Percentiles rank a stretch among this genome's conserved stretches.
These are phyloP conservation scores for Aureobasidium namibiae DNA, from an alignment of 2,329 filamentous ascomycete genomes.

Conservation along the genomic window DNA sequence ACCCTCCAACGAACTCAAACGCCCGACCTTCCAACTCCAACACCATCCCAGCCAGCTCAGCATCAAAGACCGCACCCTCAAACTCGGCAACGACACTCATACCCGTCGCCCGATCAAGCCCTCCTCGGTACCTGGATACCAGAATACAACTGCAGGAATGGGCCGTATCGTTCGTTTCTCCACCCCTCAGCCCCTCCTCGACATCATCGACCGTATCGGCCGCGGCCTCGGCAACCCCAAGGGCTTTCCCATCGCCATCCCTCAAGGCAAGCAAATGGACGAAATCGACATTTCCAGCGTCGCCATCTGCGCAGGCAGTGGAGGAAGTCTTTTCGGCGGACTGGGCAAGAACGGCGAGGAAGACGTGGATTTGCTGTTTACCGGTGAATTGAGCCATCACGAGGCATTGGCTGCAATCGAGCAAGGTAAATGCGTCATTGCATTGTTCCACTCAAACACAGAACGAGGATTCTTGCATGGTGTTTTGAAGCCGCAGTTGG, in stretches of 20 bases:
- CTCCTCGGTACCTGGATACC: conserved; percentile 31
- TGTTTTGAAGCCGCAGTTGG: conserved; percentile 60
- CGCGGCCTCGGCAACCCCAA: conserved; percentile 58
- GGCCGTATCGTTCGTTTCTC: conserved; percentile 52
- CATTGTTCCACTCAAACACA: conserved; percentile 87
- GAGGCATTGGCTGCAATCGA: conserved; percentile 82
- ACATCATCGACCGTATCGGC: conserved; percentile 55
- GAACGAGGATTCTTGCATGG: conserved; percentile 74
- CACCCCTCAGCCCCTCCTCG: conserved; percentile 43
- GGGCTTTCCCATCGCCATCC: conserved; percentile 55
- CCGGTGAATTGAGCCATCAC: conserved; percentile 89
- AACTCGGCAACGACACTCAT: conserved; percentile 38
- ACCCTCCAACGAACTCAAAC: conserved; percentile 29
- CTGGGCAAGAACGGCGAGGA: conserved; percentile 37
- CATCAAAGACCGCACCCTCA: conserved; percentile 25
- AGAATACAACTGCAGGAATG: conserved; percentile 47
- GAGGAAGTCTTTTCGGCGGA: conserved; percentile 64
- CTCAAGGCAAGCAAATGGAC: conserved; percentile 47
- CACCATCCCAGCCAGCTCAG: conserved; percentile 41
- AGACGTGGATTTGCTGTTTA: conserved; percentile 73
- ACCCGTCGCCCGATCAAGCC: conserved; percentile 47
- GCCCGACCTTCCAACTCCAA: conserved; percentile 36
- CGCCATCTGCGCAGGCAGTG: conserved; percentile 84
- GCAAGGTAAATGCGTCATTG: conserved; percentile 71
- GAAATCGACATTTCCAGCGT: conserved; percentile 57